phyloP scores from a whole-genome alignment of 192 early-diverging fungal species.

The Backusella macrospora region DNA sequence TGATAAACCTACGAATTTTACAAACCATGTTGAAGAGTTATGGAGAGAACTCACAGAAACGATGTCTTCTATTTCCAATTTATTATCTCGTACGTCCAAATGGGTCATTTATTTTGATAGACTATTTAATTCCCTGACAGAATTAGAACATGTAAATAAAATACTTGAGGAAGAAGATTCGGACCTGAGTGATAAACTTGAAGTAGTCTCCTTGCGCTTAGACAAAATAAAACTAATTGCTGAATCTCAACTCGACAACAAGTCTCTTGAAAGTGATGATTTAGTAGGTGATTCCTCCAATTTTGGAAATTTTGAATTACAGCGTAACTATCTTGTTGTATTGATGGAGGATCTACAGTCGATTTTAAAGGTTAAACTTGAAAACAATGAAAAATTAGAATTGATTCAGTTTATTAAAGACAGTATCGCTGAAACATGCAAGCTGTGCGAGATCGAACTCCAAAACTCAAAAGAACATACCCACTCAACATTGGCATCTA shows the following conservation, averaged over 20 bases:
- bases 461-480: neutral
- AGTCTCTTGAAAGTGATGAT: neutral
- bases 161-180: neutral
- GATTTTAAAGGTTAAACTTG: neutral
- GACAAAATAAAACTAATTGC: neutral
- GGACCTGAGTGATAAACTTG: neutral
- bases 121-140: neutral
- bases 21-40: neutral
- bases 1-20: neutral
- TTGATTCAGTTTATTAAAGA: neutral
- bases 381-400: neutral
- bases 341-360: neutral
- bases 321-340: neutral
- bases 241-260: neutral
- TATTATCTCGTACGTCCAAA: neutral
- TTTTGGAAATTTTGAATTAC: neutral
- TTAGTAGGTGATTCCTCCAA: neutral
- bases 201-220: neutral
- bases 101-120: constrained; percentile 3
- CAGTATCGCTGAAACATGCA: neutral
- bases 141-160: neutral
- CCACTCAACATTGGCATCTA: neutral
- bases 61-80: neutral
- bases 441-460: neutral
- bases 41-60: neutral